A percentile compares a stretch with the other conserved stretches of the same genome.
phyloP scores from a whole-genome alignment of 164 flowering plant genomes.

The Vitis cinerea region DNA sequence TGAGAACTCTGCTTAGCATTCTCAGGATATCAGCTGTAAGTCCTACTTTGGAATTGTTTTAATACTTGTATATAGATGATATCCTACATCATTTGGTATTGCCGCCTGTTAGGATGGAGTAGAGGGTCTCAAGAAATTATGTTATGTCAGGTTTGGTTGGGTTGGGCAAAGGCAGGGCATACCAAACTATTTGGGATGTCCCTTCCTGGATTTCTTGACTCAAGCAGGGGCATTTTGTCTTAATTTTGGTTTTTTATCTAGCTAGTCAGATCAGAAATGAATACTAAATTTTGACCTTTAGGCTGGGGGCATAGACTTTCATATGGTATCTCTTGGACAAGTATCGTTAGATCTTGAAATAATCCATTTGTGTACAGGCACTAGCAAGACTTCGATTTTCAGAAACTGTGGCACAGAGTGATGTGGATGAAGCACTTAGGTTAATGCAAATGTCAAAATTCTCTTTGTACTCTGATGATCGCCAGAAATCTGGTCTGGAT shows the following conservation, averaged over 20 bases:
- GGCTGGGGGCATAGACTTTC: too few relatives aligned
- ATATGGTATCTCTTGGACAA: background rate
- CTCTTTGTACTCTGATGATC: constrained; percentile 92
- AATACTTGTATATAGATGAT: background rate
- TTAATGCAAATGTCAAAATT: constrained; percentile 99
- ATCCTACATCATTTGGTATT: background rate
- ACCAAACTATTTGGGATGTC: too few relatives aligned
- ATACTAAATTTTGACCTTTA: too few relatives aligned
- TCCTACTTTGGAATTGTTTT: constrained; percentile 3
- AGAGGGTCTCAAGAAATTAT: background rate
- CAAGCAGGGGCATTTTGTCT: too few relatives aligned
- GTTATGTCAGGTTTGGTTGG: background rate
- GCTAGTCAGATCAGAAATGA: background rate
- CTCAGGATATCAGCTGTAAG: constrained; percentile 94
- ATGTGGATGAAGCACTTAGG: constrained; percentile 97
- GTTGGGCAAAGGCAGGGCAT: background rate
- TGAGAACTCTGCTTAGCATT: constrained; percentile 94
- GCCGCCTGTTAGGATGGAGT: background rate
- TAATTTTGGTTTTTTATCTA: background rate
- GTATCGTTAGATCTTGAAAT: background rate
- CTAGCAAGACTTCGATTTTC: constrained; percentile 97
- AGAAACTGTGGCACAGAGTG: constrained; percentile 90
- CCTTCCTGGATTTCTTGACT: too few relatives aligned
- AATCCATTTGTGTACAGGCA: constrained; percentile 49
- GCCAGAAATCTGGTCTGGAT: constrained; percentile 90